phyloP scores from a whole-genome alignment of 495 filamentous ascomycete species.

The Alectoria sarmentosa region DNA sequence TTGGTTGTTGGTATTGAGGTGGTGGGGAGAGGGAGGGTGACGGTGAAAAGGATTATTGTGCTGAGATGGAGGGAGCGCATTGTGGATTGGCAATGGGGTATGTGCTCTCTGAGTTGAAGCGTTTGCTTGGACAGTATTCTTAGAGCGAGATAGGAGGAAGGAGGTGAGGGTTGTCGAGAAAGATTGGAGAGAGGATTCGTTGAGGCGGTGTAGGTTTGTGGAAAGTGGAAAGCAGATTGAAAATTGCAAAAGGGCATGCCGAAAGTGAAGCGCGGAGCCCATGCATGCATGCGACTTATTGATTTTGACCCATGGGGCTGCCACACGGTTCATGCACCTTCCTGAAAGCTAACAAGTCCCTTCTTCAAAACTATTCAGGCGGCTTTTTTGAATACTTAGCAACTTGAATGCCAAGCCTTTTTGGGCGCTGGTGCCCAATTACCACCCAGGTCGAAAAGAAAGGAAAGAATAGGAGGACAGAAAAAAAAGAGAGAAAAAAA shows the following conservation, averaged over 20 bases:
- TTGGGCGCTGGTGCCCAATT: conserved; percentile 21
- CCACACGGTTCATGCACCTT: not conserved
- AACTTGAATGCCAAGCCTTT: conserved; percentile 16
- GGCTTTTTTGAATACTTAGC: not conserved
- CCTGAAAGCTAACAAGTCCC: conserved; percentile 9
- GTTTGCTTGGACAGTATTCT: not conserved
- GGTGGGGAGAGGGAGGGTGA: conserved; percentile 2
- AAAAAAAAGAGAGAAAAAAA: conserved; percentile 4
- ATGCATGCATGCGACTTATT: not conserved
- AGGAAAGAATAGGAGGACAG: too few species aligned
- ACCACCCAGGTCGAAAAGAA: too few species aligned
- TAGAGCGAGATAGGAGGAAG: not conserved
- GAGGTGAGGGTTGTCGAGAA: not conserved
- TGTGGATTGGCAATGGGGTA: not conserved
- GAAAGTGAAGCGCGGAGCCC: not conserved
- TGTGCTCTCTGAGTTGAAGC: not conserved
- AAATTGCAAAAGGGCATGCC: not conserved
- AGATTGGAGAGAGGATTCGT: not conserved
- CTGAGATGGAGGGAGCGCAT: conserved; percentile 1
- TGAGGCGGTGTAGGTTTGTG: not conserved
- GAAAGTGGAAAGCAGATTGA: not conserved
- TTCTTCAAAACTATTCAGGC: conserved; percentile 1
- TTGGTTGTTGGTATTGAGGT: conserved; percentile 7
- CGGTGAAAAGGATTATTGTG: not conserved
- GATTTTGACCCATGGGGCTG: not conserved